Percentiles rank a stretch among this genome's conserved stretches.
Conservation (phyloP, 2,329 filamentous ascomycete species). For the Emmonsiellopsis sp. region DNA sequence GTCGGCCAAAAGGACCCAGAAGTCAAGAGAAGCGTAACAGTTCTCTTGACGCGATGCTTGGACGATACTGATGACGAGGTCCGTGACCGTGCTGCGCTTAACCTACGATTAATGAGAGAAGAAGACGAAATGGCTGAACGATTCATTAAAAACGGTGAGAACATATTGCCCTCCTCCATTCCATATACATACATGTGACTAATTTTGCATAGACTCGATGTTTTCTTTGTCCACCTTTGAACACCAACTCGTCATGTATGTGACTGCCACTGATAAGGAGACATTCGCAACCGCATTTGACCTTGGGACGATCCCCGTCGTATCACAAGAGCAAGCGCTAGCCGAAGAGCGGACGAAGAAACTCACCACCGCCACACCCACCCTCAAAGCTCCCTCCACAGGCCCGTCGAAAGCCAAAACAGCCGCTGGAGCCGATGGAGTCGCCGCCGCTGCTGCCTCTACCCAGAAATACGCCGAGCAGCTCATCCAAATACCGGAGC, state of each 20-base stretch:
- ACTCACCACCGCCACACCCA: slow-evolving; percentile 83
- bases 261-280: slow-evolving; percentile 80
- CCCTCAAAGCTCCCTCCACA: slow-evolving; percentile 82
- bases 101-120: slow-evolving; percentile 83
- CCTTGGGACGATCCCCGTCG: slow-evolving; percentile 79
- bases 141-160: slow-evolving; percentile 85
- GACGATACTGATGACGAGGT: slow-evolving; percentile 98
- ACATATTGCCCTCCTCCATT: not conserved
- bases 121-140: slow-evolving; percentile 75
- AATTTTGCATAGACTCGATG: slow-evolving; percentile 61
- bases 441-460: slow-evolving; percentile 65
- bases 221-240: slow-evolving; percentile 92
- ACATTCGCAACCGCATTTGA: slow-evolving; percentile 83
- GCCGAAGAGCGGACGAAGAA: slow-evolving; percentile 97
- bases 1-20: slow-evolving; percentile 94
- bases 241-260: slow-evolving; percentile 95
- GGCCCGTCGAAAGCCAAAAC: slow-evolving; percentile 63
- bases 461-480: slow-evolving; percentile 86
- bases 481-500: slow-evolving; percentile 78
- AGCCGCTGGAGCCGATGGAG: slow-evolving; percentile 60
- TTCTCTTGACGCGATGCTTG: slow-evolving; percentile 83
- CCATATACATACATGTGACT: not conserved
- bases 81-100: slow-evolving; percentile 85
- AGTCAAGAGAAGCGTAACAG: slow-evolving; percentile 89
- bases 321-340: slow-evolving; percentile 90